A percentile compares a stretch with the other conserved stretches of the same genome.
Conservation (phyloP, 768 basidiomycete species). For the Suillus tomentosus region DNA sequence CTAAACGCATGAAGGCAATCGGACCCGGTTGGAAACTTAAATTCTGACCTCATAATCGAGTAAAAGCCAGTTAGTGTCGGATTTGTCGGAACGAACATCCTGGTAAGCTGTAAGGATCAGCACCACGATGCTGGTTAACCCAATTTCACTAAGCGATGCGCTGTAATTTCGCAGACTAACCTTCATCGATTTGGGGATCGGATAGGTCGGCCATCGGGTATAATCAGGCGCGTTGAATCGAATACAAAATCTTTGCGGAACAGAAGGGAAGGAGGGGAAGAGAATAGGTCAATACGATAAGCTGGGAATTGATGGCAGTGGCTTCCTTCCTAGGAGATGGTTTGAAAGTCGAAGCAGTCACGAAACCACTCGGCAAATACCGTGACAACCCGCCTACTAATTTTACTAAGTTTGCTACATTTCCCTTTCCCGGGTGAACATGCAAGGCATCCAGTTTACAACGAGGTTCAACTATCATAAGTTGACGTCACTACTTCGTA, state of each 20-base stretch:
- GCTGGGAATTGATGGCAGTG: neutral
- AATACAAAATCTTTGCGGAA: neutral
- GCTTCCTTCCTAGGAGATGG: slow-evolving; percentile 5
- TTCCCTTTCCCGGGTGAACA: neutral
- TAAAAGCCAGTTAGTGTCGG: slow-evolving; percentile 87
- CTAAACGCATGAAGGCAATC: slow-evolving; percentile 21
- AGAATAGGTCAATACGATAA: neutral
- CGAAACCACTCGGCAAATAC: neutral
- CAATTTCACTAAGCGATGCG: slow-evolving; percentile 11
- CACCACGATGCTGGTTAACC: slow-evolving; percentile 28
- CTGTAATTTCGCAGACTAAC: slow-evolving; percentile 39
- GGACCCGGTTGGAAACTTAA: slow-evolving; percentile 2
- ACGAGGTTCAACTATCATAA: slow-evolving; percentile 1
- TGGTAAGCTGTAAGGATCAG: slow-evolving; percentile 66
- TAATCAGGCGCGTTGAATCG: slow-evolving; percentile 1
- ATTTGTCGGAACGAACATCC: slow-evolving; percentile 83
- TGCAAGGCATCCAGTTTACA: neutral
- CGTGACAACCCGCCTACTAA: neutral
- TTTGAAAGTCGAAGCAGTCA: slow-evolving; percentile 5
- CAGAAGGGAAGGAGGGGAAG: neutral
- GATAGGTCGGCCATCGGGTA: slow-evolving; percentile 75
- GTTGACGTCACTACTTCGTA: neutral
- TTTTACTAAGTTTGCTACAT: neutral
- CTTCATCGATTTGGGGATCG: slow-evolving; percentile 71
- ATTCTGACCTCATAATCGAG: slow-evolving; percentile 79